Conservation (phyloP, 108 stramenopile genomes). For the Skeletonema grethae region DNA sequence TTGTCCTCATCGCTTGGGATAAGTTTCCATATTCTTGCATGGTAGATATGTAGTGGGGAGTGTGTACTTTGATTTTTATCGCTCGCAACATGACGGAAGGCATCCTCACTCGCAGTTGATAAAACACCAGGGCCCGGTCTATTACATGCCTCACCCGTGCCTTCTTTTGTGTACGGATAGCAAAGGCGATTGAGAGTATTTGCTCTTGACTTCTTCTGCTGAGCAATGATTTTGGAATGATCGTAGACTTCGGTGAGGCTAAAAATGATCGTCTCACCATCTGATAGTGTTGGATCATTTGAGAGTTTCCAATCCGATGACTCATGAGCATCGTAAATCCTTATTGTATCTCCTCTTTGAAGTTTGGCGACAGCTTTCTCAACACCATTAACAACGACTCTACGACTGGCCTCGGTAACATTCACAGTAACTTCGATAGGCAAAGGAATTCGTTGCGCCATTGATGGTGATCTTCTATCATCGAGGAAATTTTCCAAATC, state of each 20-base stretch:
- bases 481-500: not conserved
- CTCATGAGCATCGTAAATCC: slow-evolving; percentile 38
- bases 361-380: slow-evolving; percentile 8
- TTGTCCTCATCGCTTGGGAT: slow-evolving; percentile 38
- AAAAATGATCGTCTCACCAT: slow-evolving; percentile 24
- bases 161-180: slow-evolving; percentile 28
- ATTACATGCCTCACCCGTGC: not conserved
- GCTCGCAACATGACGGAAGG: slow-evolving; percentile 33
- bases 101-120: slow-evolving; percentile 6
- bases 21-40: slow-evolving; percentile 47
- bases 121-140: not conserved
- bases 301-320: slow-evolving; percentile 33
- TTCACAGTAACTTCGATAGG: slow-evolving; percentile 33
- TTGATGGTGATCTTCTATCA: not conserved
- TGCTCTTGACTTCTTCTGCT: slow-evolving; percentile 22
- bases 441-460: slow-evolving; percentile 14
- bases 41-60: slow-evolving; percentile 23
- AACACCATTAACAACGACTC: slow-evolving; percentile 25
- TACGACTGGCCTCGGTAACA: slow-evolving; percentile 24
- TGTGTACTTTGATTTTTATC: slow-evolving; percentile 20
- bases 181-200: slow-evolving; percentile 31
- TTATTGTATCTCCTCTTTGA: slow-evolving; percentile 18
- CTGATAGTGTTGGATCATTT: not conserved
- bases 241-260: slow-evolving; percentile 21
- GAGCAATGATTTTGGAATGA: slow-evolving; percentile 31